Conservation (phyloP, 1,139 yeast genomes). For the Pichia sp. region DNA sequence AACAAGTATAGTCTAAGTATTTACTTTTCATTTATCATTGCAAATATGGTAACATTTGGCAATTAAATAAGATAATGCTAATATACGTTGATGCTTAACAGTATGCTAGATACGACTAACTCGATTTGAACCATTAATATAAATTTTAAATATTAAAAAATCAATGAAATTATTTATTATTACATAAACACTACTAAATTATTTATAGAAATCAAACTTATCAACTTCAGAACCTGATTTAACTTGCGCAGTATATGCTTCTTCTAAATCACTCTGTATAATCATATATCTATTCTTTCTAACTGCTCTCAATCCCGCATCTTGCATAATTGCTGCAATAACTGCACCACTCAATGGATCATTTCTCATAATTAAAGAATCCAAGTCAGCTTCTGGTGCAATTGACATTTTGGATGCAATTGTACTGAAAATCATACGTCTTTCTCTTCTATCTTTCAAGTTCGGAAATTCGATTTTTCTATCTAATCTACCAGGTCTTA, state of each 20-base stretch:
- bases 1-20: no score
- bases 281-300: slow-evolving; percentile 97
- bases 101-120: no score
- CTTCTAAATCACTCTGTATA: slow-evolving; percentile 91
- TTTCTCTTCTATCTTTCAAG: slow-evolving; percentile 91
- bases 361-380: slow-evolving; percentile 88
- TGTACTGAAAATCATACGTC: slow-evolving; percentile 91
- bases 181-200: slow-evolving; percentile 12
- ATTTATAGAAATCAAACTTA: slow-evolving; percentile 95
- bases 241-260: slow-evolving; percentile 94
- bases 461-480: slow-evolving; percentile 97
- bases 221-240: slow-evolving; percentile 94
- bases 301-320: slow-evolving; percentile 97
- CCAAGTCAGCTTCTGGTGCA: slow-evolving; percentile 96
- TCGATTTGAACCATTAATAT: no score
- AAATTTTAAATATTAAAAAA: not conserved
- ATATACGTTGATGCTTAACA: no score
- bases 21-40: no score
- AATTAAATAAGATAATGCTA: no score
- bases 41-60: no score
- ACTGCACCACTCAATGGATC: slow-evolving; percentile 97
- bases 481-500: slow-evolving; percentile 98
- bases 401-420: slow-evolving; percentile 96
- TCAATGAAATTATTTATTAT: not conserved
- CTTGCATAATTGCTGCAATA: slow-evolving; percentile 99